Evolutionary conservation across 2,329 filamentous ascomycete genomes (phyloP), one percentile per base, ranked within the genome.

Genomic region (Epicoccum sorghinum): DNA sequence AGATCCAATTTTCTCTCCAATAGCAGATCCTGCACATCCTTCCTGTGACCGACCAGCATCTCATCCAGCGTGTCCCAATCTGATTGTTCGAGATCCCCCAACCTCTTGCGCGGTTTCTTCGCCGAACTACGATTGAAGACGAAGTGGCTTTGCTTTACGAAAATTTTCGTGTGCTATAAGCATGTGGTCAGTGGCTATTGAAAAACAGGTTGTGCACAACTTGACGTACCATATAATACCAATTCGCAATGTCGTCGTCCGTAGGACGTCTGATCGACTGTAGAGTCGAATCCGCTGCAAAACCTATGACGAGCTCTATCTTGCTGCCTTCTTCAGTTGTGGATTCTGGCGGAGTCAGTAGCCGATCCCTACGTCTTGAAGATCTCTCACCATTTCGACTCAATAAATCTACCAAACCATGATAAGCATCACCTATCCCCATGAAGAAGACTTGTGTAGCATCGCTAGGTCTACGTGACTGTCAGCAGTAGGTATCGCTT

Each of bases 361-460:
- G n/a, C 37, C 1, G 22, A 47, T n/a, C 9, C 37, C 24, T 13
- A 4, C 4, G 0, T 29, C 3, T 9, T 14, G 13, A 4, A 22
- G 4, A 4, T 22, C 33, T 62, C 74, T 54, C 80, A 90, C 90
- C 86, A 78, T 91, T 82, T 63, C 88, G 88, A 8, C 88, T 88
- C 5, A 98, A 80, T 4, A 98, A 83, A 52, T 93, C 84, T 53
- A 95, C 88, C 42, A 97, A 84, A 1, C 91, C 92, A 3, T 89
- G 80, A 68, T 95, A 96, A 1, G 95, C 90, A 65, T 91, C 88
- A n/a, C 95, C 95, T 1, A 96, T 86, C 0, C 95, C 93, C 69
- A 99, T 82, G 22, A 99, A 80, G 69, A 96, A 90, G 13, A 98
- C 85, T 47, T 93, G 86, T 5, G 88, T 86, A 0, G 84, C 81